A percentile compares a stretch with the other conserved stretches of the same genome.
phyloP scores from a whole-genome alignment of 2,329 filamentous ascomycete species.

The Botrytis elliptica region DNA sequence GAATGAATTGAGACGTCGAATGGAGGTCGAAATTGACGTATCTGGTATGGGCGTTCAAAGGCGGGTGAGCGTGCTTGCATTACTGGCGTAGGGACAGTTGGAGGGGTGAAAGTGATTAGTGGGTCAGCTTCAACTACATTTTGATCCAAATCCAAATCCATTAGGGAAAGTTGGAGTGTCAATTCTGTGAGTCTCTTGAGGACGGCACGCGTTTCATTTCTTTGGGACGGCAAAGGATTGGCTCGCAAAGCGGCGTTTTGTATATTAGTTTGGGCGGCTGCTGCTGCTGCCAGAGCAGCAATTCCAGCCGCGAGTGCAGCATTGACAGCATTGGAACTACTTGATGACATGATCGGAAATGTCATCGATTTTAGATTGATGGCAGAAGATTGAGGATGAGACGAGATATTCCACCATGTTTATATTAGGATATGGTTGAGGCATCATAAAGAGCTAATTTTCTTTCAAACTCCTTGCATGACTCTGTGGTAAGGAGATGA shows the following conservation, averaged over 20 bases:
- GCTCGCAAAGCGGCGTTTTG: not conserved
- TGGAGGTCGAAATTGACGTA: not conserved
- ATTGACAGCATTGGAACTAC: not conserved
- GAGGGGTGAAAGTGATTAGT: not conserved
- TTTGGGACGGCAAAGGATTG: not conserved
- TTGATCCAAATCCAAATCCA: not conserved
- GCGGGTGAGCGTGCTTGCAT: not conserved
- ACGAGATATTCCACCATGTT: not conserved
- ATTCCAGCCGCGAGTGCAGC: not conserved
- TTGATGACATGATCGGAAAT: not conserved
- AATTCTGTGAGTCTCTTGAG: not conserved
- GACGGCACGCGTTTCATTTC: not conserved
- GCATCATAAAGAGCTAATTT: not conserved
- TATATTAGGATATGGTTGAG: not conserved
- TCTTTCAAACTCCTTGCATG: not conserved
- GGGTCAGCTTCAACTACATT: not conserved
- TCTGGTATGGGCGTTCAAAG: not conserved
- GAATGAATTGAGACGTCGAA: not conserved
- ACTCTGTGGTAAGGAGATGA: not conserved
- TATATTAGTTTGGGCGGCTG: not conserved
- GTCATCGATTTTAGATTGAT: not conserved
- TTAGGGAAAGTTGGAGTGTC: not conserved
- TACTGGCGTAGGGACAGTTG: not conserved
- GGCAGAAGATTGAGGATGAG: not conserved
- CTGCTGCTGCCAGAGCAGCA: not conserved